A percentile compares a stretch with the other conserved stretches of the same genome.
Evolutionary conservation across 2,329 filamentous ascomycete species (phyloP).

Genomic region (Aureobasidium sp.): DNA sequence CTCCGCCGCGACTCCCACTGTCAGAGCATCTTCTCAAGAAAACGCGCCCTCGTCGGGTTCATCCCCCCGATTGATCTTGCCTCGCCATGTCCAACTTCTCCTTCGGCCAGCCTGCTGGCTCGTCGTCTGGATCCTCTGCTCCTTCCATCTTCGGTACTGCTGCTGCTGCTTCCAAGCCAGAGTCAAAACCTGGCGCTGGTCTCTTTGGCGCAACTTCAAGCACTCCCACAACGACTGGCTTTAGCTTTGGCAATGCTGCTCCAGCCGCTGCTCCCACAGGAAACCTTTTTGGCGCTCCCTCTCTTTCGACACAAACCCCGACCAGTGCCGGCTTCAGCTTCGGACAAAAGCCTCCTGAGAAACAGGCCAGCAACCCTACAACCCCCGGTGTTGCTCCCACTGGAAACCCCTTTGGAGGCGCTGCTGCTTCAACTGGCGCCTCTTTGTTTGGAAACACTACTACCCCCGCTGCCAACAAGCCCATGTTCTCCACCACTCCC

Average conservation of each 20-base stretch:
- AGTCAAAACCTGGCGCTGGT: slow-evolving; percentile 13
- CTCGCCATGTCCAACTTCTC: slow-evolving; percentile 23
- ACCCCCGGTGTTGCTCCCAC: slow-evolving; percentile 35
- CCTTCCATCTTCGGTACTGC: slow-evolving; percentile 17
- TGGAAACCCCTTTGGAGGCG: slow-evolving; percentile 12
- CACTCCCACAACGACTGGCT: slow-evolving; percentile 17
- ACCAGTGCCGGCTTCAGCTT: slow-evolving; percentile 18
- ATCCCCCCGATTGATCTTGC: not conserved
- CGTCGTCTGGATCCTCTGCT: slow-evolving; percentile 29
- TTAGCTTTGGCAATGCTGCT: slow-evolving; percentile 18
- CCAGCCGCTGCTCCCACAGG: slow-evolving; percentile 11
- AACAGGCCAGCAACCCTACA: slow-evolving; percentile 32
- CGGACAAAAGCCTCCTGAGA: slow-evolving; percentile 1
- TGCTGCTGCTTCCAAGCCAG: slow-evolving; percentile 18
- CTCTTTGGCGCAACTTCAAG: slow-evolving; percentile 22
- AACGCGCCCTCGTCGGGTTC: slow-evolving; percentile 8
- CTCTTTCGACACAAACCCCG: slow-evolving; percentile 4
- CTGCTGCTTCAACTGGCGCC: slow-evolving; percentile 3
- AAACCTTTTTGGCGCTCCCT: slow-evolving; percentile 19
- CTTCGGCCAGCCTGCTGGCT: slow-evolving; percentile 30
- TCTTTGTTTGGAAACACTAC: slow-evolving; percentile 14
- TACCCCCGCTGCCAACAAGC: slow-evolving; percentile 22
- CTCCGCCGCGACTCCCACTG: not conserved
- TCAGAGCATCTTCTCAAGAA: not conserved
- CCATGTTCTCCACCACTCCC: slow-evolving; percentile 24